Percentiles rank a stretch among this genome's conserved stretches.
Evolutionary conservation across 2,329 filamentous ascomycete species (phyloP).

Genomic region (Aspergillus ruber): DNA sequence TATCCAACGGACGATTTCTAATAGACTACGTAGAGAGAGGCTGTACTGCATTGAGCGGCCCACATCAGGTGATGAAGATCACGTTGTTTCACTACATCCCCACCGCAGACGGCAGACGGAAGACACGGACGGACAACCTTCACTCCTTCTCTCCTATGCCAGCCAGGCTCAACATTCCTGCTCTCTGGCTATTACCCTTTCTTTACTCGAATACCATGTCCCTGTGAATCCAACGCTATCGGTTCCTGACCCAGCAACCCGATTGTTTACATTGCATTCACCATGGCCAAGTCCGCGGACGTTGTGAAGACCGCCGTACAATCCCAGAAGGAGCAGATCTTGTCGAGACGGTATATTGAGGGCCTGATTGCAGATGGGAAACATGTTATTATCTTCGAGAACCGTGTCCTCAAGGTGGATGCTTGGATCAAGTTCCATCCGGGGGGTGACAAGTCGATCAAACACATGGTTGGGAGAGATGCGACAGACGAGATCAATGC

Average conservation of each 20-base stretch:
- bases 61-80: not conserved
- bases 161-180: not conserved
- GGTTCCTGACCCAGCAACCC: not conserved
- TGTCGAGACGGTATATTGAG: slow-evolving; percentile 65
- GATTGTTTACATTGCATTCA: slow-evolving; percentile 4
- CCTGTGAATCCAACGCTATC: not conserved
- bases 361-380: slow-evolving; percentile 74
- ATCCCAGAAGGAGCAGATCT: slow-evolving; percentile 42
- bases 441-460: slow-evolving; percentile 82
- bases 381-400: slow-evolving; percentile 72
- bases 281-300: slow-evolving; percentile 14
- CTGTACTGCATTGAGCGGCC: not conserved
- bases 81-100: slow-evolving; percentile 3
- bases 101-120: not conserved
- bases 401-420: slow-evolving; percentile 78
- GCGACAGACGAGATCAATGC: slow-evolving; percentile 90
- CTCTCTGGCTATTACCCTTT: not conserved
- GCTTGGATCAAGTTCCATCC: slow-evolving; percentile 85
- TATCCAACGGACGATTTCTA: no score
- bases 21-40: no score
- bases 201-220: not conserved
- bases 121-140: not conserved
- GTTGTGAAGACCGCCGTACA: slow-evolving; percentile 8
- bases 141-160: not conserved
- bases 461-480: slow-evolving; percentile 89